Evolutionary conservation across 257 asterid genomes (phyloP), one percentile per base, ranked within the genome.

Genomic region (Prunella vulgaris): DNA sequence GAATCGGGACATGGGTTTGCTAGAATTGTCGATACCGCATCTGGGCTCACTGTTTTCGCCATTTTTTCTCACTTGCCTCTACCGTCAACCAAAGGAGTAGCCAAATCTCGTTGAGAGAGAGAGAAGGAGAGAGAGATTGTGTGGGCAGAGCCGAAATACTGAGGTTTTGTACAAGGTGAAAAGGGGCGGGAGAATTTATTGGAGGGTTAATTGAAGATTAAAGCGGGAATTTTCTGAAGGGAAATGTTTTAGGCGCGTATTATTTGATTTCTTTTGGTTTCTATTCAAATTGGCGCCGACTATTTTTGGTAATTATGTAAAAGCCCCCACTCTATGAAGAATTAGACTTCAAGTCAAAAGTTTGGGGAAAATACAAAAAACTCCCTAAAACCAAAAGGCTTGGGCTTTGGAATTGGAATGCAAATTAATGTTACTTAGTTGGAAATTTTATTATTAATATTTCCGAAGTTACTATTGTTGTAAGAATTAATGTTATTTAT

Each of bases 1-100:
- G 95, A 80, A 53, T 83, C 86, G 0, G 96, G 93, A 21, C 85
- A 88, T 0, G 99, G 97, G 81, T 87, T 93, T 0, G 95, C 88
- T 37, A 88, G 70, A 15, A 93, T 81, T 54, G 78, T 58, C 0
- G 94, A 86, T 10, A 93, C 60, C 20, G 96, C 95, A 84, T 88
- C 88, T 60, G 90, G 90, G 80, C 65, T 88, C 66, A 84, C 85
- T 46, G 57, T 4, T 60, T 75, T 78, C 53, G 81, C 81, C 96
- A 90, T 87, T 61, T 71, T 25, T 51, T 63, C 17, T 20, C 38
- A 5, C 62, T 33, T 9, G 58, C 61, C 3, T 48, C 37, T 10
- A 58, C 5, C n/a, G 42, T 13, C 12, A 22, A n/a, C 44, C 17
- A 20, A 46, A 37, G 60, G 22, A 44, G 8, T n/a, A n/a, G n/a